Evolutionary conservation across 805 yeast genomes (phyloP).

Genomic region (Torulaspora indica): DNA sequence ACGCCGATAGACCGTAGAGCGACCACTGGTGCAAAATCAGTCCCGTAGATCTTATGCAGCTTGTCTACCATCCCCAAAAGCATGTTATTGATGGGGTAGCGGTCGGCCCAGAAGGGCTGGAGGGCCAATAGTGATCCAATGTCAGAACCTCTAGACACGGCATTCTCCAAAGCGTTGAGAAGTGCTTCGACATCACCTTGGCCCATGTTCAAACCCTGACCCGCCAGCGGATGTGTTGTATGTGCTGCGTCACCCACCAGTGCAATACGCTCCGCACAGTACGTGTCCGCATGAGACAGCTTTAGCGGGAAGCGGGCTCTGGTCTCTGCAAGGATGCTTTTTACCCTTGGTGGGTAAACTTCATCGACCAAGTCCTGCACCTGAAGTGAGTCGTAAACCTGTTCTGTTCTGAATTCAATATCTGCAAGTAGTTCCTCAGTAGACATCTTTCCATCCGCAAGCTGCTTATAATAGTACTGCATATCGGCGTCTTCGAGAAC

Average conservation of each 20-base stretch:
- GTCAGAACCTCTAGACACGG: slow-evolving; percentile 75
- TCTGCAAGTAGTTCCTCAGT: slow-evolving; percentile 55
- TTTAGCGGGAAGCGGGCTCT: slow-evolving; percentile 87
- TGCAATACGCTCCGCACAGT: slow-evolving; percentile 78
- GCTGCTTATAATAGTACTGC: slow-evolving; percentile 53
- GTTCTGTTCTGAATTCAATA: slow-evolving; percentile 60
- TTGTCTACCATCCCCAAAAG: slow-evolving; percentile 87
- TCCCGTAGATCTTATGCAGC: slow-evolving; percentile 78
- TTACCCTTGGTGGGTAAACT: slow-evolving; percentile 62
- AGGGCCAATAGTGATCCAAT: slow-evolving; percentile 76
- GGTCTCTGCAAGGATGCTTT: slow-evolving; percentile 53
- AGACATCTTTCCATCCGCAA: slow-evolving; percentile 35
- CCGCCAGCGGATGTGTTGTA: slow-evolving; percentile 94
- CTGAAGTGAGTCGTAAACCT: slow-evolving; percentile 27
- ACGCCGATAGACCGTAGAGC: slow-evolving; percentile 72
- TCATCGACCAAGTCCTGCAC: slow-evolving; percentile 48
- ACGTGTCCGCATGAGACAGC: slow-evolving; percentile 85
- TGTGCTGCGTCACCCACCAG: slow-evolving; percentile 98
- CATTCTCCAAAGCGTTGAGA: slow-evolving; percentile 62
- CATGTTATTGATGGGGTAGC: slow-evolving; percentile 75
- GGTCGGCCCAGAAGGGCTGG: slow-evolving; percentile 81
- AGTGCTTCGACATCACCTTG: slow-evolving; percentile 82
- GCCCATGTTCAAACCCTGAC: slow-evolving; percentile 98
- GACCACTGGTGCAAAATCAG: slow-evolving; percentile 70
- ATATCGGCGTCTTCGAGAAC: slow-evolving; percentile 74